Base-by-base conservation (phyloP, 140 eudicot genomes). In the Ambrosia hybrid region DNA sequence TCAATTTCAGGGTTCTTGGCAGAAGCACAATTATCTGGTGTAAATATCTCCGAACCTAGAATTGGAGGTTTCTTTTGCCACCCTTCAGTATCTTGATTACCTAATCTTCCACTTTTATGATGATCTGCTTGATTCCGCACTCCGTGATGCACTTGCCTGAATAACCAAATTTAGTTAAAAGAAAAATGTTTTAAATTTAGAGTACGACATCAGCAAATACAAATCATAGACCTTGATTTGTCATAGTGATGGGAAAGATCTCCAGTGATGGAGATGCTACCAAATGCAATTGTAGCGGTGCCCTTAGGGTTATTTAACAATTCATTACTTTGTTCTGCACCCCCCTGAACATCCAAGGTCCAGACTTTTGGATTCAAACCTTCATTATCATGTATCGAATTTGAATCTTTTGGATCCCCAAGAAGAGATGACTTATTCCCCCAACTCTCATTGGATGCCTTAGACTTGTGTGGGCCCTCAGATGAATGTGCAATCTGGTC, bases 301-400 rank as follows among this genome's bases (percentile, higher is more conserved):
- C 67, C 73, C 69, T 76, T 62, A n/a, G 11, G 52, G 51, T 68
- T 62, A 63, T 51, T 77, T 34, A 71, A 65, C 26, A 68, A 52
- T 75, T 81, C 79, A 67, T 64, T 14, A 39, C 59, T 80, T n/a
- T 83, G 89, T 59, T 83, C 95, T 63, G 59, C 17, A 57, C 73
- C 77, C 66, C 72, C 12, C 26, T 75, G 52, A 51, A 70, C 83
- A 82, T 85, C 97, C 81, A 89, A 84, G 65, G 83, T 87, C 65
- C 95, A 85, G 4, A 67, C 82, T 84, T 95, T 87, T 9, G 91
- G 92, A 80, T 95, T 95, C 69, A 88, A 76, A 78, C 84, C 89
- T 73, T 90, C 99, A 53, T 85, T 83, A 53, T 88, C 86, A 53
- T 86, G 92, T 62, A 91, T 84, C 85, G 88, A 76, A 57, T 80